Conservation (phyloP, 1,284 basidiomycete genomes). For the Farysia itapuensis region DNA sequence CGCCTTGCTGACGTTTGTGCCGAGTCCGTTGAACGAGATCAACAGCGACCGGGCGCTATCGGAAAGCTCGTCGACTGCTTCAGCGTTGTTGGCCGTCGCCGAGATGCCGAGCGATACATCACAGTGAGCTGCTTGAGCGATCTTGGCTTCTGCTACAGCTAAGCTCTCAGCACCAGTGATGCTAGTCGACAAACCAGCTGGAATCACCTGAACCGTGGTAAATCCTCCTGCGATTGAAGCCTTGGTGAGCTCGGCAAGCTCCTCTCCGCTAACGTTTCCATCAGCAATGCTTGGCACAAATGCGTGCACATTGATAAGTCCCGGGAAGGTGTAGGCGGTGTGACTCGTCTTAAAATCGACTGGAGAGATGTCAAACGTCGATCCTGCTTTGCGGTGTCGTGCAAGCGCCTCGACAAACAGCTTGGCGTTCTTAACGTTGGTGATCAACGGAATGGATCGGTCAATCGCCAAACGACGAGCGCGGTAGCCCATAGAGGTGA, state of each 20-base stretch:
- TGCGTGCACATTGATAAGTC: conserved; percentile 82
- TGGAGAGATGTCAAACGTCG: conserved; percentile 79
- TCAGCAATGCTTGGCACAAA: conserved; percentile 77
- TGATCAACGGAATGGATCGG: conserved; percentile 94
- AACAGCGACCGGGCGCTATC: conserved; percentile 50
- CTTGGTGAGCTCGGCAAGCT: conserved; percentile 64
- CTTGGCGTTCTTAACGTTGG: conserved; percentile 99
- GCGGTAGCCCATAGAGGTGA: conserved; percentile 93
- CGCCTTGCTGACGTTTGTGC: conserved; percentile 42
- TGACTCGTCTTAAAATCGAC: conserved; percentile 90
- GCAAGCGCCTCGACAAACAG: conserved; percentile 93
- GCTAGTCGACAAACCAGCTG: conserved; percentile 28
- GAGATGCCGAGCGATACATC: conserved; percentile 54
- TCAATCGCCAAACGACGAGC: conserved; percentile 99
- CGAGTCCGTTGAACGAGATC: conserved; percentile 48
- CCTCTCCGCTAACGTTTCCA: conserved; percentile 64
- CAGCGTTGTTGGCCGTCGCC: conserved; percentile 43
- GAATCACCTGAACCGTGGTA: conserved; percentile 49
- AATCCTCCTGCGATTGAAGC: conserved; percentile 54
- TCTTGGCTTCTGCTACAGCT: conserved; percentile 47
- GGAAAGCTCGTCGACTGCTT: conserved; percentile 39
- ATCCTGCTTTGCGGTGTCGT: conserved; percentile 66
- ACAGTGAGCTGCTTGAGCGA: conserved; percentile 49
- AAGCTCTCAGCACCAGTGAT: conserved; percentile 41
- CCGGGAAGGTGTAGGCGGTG: conserved; percentile 88